Conservation (phyloP, 73 alveolate genomes). For the Paramecium octaurelia region DNA sequence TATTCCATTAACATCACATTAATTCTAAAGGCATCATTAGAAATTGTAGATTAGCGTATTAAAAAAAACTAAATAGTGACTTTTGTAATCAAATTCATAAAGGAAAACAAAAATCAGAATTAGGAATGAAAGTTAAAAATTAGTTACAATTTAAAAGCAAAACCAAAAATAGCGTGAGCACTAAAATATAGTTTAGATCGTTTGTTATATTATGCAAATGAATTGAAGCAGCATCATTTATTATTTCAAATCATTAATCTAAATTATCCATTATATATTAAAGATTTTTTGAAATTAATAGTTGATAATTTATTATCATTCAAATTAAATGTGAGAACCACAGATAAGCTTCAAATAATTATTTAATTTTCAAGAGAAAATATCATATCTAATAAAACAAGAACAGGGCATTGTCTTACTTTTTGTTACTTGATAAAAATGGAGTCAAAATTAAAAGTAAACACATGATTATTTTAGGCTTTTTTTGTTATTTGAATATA, state of each 20-base stretch:
- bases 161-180: neutral
- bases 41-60: neutral
- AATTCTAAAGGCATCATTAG: neutral
- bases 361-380: neutral
- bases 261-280: neutral
- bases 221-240: neutral
- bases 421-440: neutral
- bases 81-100: neutral
- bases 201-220: neutral
- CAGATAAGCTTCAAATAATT: neutral
- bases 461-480: neutral
- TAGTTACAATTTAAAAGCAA: neutral
- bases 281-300: neutral
- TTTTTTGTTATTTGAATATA: neutral
- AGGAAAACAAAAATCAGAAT: neutral
- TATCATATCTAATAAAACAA: neutral
- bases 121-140: neutral
- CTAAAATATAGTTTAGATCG: neutral
- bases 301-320: neutral
- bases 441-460: neutral
- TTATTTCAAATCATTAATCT: neutral
- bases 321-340: neutral
- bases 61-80: neutral
- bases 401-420: neutral
- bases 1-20: neutral